Percentiles rank a stretch among this genome's conserved stretches.
Evolutionary conservation across 495 filamentous ascomycete species (phyloP).

Genomic region (Neurospora sp.): DNA sequence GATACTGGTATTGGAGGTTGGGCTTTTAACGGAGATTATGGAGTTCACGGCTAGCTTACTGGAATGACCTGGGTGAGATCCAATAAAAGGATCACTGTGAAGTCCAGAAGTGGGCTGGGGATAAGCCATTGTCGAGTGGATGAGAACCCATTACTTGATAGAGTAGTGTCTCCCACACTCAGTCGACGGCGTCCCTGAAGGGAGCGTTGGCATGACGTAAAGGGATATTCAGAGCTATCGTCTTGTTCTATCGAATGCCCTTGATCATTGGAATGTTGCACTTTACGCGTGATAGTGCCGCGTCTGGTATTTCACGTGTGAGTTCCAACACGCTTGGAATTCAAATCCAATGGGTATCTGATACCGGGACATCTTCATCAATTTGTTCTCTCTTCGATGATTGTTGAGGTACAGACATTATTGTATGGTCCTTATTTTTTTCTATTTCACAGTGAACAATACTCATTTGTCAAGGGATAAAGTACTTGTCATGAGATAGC

Average conservation of each 20-base stretch:
- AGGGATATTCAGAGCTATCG: not conserved
- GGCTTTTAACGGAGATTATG: not conserved
- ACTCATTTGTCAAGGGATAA: not conserved
- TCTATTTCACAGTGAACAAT: not conserved
- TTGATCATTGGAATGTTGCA: not conserved
- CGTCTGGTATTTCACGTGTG: not conserved
- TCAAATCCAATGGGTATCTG: not conserved
- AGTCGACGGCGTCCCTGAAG: not conserved
- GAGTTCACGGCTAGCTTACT: not conserved
- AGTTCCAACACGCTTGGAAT: not conserved
- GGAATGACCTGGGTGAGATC: not conserved
- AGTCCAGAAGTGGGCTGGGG: not conserved
- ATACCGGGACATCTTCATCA: not conserved
- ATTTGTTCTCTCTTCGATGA: not conserved
- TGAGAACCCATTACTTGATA: not conserved
- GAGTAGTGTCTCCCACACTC: not conserved
- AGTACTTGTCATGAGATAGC: not conserved
- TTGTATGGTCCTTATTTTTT: not conserved
- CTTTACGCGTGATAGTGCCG: not conserved
- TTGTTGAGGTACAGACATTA: not conserved
- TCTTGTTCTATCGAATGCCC: not conserved
- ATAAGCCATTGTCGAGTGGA: not conserved
- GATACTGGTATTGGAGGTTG: not conserved
- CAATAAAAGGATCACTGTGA: not conserved
- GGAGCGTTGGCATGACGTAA: not conserved